Base-by-base conservation (phyloP, 192 early-diverging fungal genomes). In the Coemansia sp. region DNA sequence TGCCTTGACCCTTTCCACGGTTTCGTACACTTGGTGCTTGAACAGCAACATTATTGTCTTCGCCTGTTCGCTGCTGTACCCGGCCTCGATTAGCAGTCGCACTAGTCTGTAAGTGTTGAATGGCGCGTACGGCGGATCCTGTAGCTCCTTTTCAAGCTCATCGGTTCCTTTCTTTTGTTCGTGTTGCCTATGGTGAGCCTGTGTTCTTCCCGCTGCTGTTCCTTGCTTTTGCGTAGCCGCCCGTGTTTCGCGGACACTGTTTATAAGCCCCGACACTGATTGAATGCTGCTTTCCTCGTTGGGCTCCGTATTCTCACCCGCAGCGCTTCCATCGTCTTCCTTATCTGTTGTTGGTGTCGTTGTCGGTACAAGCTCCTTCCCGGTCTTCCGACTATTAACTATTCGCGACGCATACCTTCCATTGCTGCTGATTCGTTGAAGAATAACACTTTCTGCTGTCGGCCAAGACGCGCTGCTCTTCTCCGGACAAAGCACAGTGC, bases 51-150 rank as follows among this genome's bases (percentile, higher is more conserved):
- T 93, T 29, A 93, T 75, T 17, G 85, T 79, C 9, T 88, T 87
- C 0, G 92, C 86, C 74, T 95, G 93, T 32, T 71, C 80, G 19
- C 89, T 71, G 10, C 84, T 84, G 55, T 92, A 90, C 4, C 90
- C 90, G 54, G 87, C 82, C 2, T 71, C 67, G 43, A 88, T 84
- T 20, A 95, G 70, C 55, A 85, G 77, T 32, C 69, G 61, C 17
- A 95, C 87, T 17, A 93, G 61, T 43, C 86, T 84, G 66, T 92
- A 89, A 2, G 93, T 95, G 69, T 93, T 87, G 70, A 95, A 95
- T 62, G 89, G 70, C 62, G 83, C 84, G 40, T 82, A 69, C 62
- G 74, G 64, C 13, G 66, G 72, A 33, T 42, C 48, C 32, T 58
- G n/a, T 25, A 29, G 40, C 40, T 20, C 20, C 64, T 34, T 29